Evolutionary conservation across 352 stramenopile genomes (phyloP).

Genomic region (Pythium grandisporangium): DNA sequence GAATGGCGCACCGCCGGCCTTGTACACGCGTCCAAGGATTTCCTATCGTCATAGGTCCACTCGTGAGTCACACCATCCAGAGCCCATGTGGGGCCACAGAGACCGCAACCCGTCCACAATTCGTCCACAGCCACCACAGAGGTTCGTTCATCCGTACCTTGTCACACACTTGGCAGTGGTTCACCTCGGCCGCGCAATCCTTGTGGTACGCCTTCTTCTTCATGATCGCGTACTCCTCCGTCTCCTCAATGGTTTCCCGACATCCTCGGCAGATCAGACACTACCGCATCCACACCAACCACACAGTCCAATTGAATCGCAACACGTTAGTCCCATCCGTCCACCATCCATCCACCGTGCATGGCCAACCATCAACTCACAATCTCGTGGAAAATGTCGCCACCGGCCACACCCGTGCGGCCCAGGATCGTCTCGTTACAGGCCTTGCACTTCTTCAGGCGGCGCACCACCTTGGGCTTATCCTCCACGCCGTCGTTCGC

Average conservation of each 20-base stretch:
- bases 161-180: slow-evolving; percentile 62
- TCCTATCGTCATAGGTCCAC: too few species aligned
- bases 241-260: slow-evolving; percentile 66
- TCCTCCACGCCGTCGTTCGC: slow-evolving; percentile 35
- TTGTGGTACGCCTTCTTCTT: slow-evolving; percentile 79
- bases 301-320: background rate
- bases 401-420: slow-evolving; percentile 61
- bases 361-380: too few species aligned
- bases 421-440: slow-evolving; percentile 82
- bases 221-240: slow-evolving; percentile 70
- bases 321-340: background rate
- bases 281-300: slow-evolving; percentile 9
- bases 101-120: too few species aligned
- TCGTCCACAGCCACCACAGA: background rate
- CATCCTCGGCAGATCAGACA: slow-evolving; percentile 70
- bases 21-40: slow-evolving; percentile 71
- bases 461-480: slow-evolving; percentile 61
- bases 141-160: slow-evolving; percentile 20
- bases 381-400: slow-evolving; percentile 82
- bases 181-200: slow-evolving; percentile 59
- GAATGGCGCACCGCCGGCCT: slow-evolving; percentile 46
- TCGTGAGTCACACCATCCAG: too few species aligned
- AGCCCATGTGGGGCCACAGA: too few species aligned
- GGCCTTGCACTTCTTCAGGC: slow-evolving; percentile 64
- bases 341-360: background rate